These are phyloP conservation scores for Polyporus tsugae DNA, from an alignment of 1,284 basidiomycete species.

Conservation along the genomic window DNA sequence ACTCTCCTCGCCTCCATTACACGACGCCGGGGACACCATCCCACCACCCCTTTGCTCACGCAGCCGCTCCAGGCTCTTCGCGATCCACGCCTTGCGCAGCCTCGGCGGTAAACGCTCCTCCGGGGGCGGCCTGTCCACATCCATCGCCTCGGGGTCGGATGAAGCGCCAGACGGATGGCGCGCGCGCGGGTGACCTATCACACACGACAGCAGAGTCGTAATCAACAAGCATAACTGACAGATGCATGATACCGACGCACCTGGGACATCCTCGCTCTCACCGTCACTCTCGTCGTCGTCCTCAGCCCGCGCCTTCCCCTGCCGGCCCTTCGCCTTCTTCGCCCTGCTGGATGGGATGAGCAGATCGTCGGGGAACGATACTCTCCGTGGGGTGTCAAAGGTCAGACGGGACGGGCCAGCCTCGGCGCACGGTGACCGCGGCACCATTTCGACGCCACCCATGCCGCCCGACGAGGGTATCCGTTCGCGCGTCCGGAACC, in stretches of 20 bases:
- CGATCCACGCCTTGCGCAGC: slow-evolving; percentile 65
- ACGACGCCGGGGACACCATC: background rate
- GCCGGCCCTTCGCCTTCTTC: slow-evolving; percentile 38
- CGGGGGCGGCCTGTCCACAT: slow-evolving; percentile 30
- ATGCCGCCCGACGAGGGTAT: slow-evolving; percentile 63
- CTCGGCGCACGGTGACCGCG: slow-evolving; percentile 24
- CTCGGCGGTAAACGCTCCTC: slow-evolving; percentile 66
- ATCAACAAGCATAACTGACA: background rate
- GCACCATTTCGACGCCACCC: slow-evolving; percentile 66
- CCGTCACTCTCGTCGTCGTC: slow-evolving; percentile 23
- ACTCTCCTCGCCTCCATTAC: background rate
- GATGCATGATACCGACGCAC: background rate
- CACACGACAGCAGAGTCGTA: background rate
- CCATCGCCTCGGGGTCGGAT: slow-evolving; percentile 25
- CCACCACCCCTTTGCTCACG: slow-evolving; percentile 24
- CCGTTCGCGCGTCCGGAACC: slow-evolving; percentile 68
- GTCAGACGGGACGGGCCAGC: slow-evolving; percentile 33
- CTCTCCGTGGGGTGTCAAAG: slow-evolving; percentile 13
- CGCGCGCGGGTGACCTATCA: slow-evolving; percentile 9
- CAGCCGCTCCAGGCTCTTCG: slow-evolving; percentile 42
- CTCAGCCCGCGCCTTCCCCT: slow-evolving; percentile 43
- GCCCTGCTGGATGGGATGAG: slow-evolving; percentile 17
- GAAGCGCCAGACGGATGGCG: slow-evolving; percentile 14
- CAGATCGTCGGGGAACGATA: slow-evolving; percentile 31
- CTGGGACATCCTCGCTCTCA: background rate